Evolutionary conservation across 768 basidiomycete species (phyloP).

Genomic region (Symmetrospora coprosmae): DNA sequence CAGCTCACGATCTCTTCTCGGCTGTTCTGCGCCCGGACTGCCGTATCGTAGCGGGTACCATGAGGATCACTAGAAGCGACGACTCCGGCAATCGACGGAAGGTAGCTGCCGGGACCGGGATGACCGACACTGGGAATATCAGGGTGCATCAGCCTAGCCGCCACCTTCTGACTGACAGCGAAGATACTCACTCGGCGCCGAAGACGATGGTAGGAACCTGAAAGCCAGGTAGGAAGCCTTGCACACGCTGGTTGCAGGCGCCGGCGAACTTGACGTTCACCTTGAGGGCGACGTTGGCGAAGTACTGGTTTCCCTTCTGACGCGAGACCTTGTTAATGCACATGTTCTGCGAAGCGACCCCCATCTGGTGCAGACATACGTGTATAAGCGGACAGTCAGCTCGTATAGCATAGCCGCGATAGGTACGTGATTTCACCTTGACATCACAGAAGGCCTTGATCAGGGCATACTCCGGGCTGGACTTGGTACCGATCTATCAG

Average conservation of each 20-base stretch:
- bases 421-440: too few species aligned
- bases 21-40: constrained; percentile 19
- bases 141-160: too few species aligned
- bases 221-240: constrained; percentile 9
- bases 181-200: constrained; percentile 6
- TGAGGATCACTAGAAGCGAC: constrained; percentile 23
- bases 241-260: constrained; percentile 15
- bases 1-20: constrained; percentile 17
- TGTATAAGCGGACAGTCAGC: too few species aligned
- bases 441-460: constrained; percentile 7
- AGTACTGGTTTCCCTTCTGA: constrained; percentile 22
- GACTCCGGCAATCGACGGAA: constrained; percentile 25
- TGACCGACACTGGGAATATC: constrained; percentile 24
- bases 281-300: constrained; percentile 22
- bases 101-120: constrained; percentile 20
- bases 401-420: too few species aligned
- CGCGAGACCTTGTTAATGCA: constrained; percentile 10
- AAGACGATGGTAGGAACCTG: constrained; percentile 13
- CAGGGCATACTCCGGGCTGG: not conserved
- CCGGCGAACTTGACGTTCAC: constrained; percentile 27
- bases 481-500: not conserved
- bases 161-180: too few species aligned
- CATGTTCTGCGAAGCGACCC: constrained; percentile 15
- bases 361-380: too few species aligned
- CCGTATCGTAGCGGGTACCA: constrained; percentile 19